Percentiles rank a stretch among this genome's conserved stretches.
These are phyloP conservation scores for Colletotrichum sp. DNA, from an alignment of 2,329 filamentous ascomycete genomes.

Conservation along the genomic window DNA sequence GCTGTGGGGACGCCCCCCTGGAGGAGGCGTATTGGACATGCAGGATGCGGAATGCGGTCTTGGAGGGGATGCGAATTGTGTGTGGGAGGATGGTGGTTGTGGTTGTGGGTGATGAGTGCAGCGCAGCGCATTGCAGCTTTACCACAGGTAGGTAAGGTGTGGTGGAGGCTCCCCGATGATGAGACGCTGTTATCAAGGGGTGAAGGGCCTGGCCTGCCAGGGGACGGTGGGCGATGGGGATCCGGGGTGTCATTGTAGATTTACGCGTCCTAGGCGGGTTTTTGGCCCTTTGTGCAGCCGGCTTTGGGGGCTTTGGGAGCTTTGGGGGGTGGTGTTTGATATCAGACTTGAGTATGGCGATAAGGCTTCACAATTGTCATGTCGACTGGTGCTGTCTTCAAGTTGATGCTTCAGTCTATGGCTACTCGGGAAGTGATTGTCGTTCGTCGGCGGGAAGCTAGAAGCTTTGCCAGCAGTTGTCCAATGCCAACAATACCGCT, in stretches of 20 bases:
- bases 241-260: background rate
- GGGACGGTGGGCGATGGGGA: background rate
- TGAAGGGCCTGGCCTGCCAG: background rate
- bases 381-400: background rate
- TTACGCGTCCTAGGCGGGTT: background rate
- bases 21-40: background rate
- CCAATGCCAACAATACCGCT: background rate
- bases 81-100: background rate
- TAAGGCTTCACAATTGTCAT: background rate
- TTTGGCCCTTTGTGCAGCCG: background rate
- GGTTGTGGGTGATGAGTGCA: background rate
- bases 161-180: constrained; percentile 3
- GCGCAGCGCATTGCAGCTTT: background rate
- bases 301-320: background rate
- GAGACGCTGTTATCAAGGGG: constrained; percentile 20
- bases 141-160: too few relatives aligned
- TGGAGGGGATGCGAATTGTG: constrained; percentile 10
- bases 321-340: background rate
- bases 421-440: background rate
- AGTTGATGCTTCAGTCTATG: background rate
- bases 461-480: background rate
- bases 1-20: background rate
- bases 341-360: background rate
- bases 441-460: background rate
- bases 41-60: constrained; percentile 21